Evolutionary conservation across 768 basidiomycete species (phyloP).

Genomic region (Chalciporus pseudorubinellus): DNA sequence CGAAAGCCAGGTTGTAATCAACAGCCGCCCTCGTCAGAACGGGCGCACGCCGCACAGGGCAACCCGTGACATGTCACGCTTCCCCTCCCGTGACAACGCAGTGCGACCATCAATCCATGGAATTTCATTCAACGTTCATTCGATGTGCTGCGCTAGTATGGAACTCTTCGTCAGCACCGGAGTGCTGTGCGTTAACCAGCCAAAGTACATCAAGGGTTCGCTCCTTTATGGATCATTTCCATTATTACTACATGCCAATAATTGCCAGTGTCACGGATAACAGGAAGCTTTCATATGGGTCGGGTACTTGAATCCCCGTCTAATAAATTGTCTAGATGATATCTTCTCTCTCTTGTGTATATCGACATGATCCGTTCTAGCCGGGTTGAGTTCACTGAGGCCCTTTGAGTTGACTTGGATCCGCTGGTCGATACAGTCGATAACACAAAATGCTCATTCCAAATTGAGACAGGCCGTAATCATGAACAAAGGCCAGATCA

Average conservation of each 20-base stretch:
- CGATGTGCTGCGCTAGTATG: no score
- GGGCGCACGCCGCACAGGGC: not conserved
- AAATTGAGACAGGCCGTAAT: slow-evolving; percentile 5
- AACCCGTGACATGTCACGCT: not conserved
- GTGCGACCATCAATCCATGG: not conserved
- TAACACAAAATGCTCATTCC: no score
- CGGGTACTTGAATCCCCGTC: not conserved
- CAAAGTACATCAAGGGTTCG: not conserved
- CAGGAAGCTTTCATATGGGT: no score
- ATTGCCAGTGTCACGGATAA: no score
- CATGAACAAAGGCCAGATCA: no score
- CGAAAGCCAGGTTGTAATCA: slow-evolving; percentile 14
- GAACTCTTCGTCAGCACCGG: no score
- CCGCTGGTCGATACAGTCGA: no score
- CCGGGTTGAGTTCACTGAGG: no score
- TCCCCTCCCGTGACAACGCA: not conserved
- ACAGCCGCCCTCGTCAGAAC: slow-evolving; percentile 8
- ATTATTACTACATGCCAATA: not conserved
- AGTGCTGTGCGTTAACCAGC: no score
- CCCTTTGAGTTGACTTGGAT: not conserved
- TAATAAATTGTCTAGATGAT: not conserved
- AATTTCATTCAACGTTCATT: no score
- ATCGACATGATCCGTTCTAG: not conserved
- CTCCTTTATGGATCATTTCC: not conserved
- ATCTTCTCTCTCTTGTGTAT: not conserved